Base-by-base conservation (phyloP, 805 yeast species). In the Sugiyamaella valdiviana region DNA sequence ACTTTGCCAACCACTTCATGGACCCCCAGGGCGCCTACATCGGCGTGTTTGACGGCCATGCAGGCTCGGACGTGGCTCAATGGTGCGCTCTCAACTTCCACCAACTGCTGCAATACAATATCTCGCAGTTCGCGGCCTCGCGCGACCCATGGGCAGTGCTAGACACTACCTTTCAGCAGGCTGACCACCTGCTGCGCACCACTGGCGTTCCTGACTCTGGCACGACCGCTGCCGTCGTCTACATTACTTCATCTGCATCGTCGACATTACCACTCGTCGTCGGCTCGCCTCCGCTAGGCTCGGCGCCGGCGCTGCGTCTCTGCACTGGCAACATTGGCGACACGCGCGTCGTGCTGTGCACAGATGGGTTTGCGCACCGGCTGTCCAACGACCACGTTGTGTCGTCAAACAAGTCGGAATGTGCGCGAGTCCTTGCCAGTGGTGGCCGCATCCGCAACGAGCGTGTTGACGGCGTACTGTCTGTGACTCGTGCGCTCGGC, bases 11-110 rank as follows among this genome's bases (percentile, higher is more conserved):
- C 53, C 87, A 89, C 68, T 89, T 85, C 70, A 89, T 89, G n/a
- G 93, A 85, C 55, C 48, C 45, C 6, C 53, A 52, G 3, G 96
- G 86, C 63, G 86, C 95, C 2, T 91, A 85, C 63, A 87, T 91
- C 74, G 98, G 93, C n/a, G 77, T 93, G 1, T 93, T 90, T 67
- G 99, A 93, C 66, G 99, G 99, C 7, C 99, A 93, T 68, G 98
- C 97, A 1, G 99, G 99, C 15, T 79, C 80, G 46, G 85, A 80
- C 57, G 83, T 95, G 6, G 95, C 98, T 2, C 77, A 90, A 60
- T 90, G 95, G 95, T 88, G 96, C 69, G 95, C 96, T 0, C 79
- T 86, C 52, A 80, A 84, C 59, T 66, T 93, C 47, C 97, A 90
- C 63, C 76, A 74, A 46, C 73, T 89, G 16, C 62, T 80, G 48